These are phyloP conservation scores for Debaryomyces maramus DNA, from an alignment of 805 yeast species.

Conservation along the genomic window DNA sequence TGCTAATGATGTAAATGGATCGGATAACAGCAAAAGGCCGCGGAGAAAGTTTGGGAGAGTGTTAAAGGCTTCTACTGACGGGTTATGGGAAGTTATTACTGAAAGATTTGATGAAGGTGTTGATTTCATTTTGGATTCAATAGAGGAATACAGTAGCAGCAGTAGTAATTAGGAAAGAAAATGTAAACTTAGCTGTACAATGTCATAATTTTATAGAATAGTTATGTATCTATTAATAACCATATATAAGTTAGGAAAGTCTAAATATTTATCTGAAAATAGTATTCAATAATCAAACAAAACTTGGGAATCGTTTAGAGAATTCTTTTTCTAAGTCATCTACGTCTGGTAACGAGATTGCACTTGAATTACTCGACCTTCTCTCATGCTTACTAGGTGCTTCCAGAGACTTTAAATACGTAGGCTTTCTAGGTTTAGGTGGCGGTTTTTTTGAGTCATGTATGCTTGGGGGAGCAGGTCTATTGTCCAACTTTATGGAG, in stretches of 20 bases:
- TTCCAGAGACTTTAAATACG: constrained; percentile 43
- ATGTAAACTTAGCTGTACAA: not conserved
- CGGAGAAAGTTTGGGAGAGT: constrained; percentile 92
- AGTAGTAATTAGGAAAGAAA: constrained; percentile 14
- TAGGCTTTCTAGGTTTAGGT: constrained; percentile 67
- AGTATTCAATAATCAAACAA: constrained; percentile 34
- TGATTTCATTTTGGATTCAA: constrained; percentile 77
- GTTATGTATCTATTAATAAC: not conserved
- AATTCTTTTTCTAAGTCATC: constrained; percentile 62
- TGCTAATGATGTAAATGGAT: constrained; percentile 15
- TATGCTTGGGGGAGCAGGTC: not conserved
- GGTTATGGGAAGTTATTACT: constrained; percentile 70
- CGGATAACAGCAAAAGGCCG: constrained; percentile 58
- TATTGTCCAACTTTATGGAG: too few relatives aligned
- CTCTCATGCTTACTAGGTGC: constrained; percentile 15
- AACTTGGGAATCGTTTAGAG: constrained; percentile 60
- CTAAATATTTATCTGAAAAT: not conserved
- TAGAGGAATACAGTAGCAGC: constrained; percentile 51
- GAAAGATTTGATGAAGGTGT: constrained; percentile 85
- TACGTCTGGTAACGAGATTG: constrained; percentile 49
- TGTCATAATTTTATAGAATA: not conserved
- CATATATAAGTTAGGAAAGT: too few relatives aligned
- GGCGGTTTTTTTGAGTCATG: constrained; percentile 44
- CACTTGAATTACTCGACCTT: constrained; percentile 38
- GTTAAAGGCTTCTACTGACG: constrained; percentile 67